Base-by-base conservation (phyloP, 1,284 basidiomycete species). In the Boletellus deceptivus region DNA sequence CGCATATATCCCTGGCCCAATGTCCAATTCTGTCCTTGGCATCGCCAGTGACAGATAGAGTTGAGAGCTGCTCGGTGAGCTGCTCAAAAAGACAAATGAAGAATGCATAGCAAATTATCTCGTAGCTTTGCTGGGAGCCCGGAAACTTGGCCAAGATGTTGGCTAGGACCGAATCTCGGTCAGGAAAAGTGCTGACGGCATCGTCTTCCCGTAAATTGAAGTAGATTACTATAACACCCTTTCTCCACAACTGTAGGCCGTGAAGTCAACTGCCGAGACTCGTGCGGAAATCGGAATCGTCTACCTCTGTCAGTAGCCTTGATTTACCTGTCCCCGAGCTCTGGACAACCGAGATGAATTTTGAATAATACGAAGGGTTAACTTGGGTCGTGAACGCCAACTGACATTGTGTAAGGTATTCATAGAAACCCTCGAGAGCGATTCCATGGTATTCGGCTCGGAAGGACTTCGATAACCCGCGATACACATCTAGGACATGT, bases 251-350 rank as follows among this genome's bases (percentile, higher is more conserved):
- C 59, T 61, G 14, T 14, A n/a, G n/a, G 1, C 0, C 5, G 25
- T 6, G 1, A 24, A 29, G 37, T 59, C 10, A 51, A 46, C 2
- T 6, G n/a, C 14, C 2, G 13, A 16, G 9, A 36, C 18, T 31
- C 1, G 14, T n/a, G 8, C 3, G 7, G 13, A 10, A 34, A 24
- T 29, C 0, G 17, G 10, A 18, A 4, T 8, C n/a, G 11, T 16
- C 2, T 36, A 56, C 61, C 55, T 64, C 57, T 0, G 48, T 55
- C 4, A 62, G 9, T 29, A 63, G 34, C 16, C 60, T 55, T 6
- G 62, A 55, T 43, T 64, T 63, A 0, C 61, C 61, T 0, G 59
- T 62, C 0, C 62, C 61, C 0, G 62, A 64, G 9, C 61, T 62
- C 18, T 62, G 60, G 0, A 63, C 52, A 9, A 62, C 25, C 1